These are phyloP conservation scores for Karstenula rhodostoma DNA, from an alignment of 2,329 filamentous ascomycete species.

Conservation along the genomic window DNA sequence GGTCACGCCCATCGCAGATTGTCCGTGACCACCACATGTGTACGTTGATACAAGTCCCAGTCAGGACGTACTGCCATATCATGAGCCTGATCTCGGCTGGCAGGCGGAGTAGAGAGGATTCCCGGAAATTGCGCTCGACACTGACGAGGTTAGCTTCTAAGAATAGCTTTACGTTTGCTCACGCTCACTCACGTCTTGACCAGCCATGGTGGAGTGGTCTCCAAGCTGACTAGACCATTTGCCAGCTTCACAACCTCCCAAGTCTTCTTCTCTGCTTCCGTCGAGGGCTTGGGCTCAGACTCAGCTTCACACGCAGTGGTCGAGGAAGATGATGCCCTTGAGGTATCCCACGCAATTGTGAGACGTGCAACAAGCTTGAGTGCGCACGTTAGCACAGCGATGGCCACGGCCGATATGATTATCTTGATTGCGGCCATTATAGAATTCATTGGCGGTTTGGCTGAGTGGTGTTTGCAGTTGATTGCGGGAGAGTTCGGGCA, in stretches of 20 bases:
- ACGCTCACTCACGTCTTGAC: neutral
- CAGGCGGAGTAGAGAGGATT: conserved; percentile 15
- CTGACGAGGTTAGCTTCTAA: neutral
- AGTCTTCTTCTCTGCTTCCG: neutral
- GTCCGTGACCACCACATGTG: neutral
- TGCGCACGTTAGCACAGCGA: neutral
- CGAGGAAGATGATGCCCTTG: neutral
- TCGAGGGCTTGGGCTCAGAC: neutral
- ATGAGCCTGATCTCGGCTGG: conserved; percentile 15
- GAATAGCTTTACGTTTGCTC: neutral
- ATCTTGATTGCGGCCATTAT: neutral
- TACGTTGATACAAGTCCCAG: neutral
- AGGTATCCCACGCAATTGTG: neutral
- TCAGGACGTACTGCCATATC: conserved; percentile 17
- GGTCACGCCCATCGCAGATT: neutral
- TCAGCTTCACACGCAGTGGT: neutral
- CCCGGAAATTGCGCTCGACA: neutral
- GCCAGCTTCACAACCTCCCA: neutral
- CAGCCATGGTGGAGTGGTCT: neutral
- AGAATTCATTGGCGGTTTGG: neutral
- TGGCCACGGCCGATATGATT: neutral
- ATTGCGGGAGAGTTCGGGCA: neutral
- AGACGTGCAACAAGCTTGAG: neutral
- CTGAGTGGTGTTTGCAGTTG: neutral
- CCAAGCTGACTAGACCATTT: neutral